Evolutionary conservation across 345 rosid species (phyloP).

Genomic region (Populus tremula): DNA sequence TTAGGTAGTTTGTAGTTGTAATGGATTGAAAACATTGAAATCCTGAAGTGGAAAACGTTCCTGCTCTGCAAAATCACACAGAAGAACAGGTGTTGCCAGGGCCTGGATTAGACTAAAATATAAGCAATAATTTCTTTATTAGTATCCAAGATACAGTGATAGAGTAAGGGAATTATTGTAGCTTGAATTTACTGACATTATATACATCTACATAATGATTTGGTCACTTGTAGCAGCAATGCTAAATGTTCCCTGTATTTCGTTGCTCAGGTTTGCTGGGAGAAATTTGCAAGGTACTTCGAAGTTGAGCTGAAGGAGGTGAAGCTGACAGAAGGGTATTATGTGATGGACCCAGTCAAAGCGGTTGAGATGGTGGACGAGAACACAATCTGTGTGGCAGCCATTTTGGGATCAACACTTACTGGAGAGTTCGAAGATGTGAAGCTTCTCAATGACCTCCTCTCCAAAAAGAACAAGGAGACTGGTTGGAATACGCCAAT

Average conservation of each 20-base stretch:
- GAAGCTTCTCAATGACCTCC: slow-evolving; percentile 16
- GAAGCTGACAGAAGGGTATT: slow-evolving; percentile 8
- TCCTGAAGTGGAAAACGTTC: neutral
- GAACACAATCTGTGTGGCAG: slow-evolving; percentile 15
- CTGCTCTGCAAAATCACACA: neutral
- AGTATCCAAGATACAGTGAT: too few relatives aligned
- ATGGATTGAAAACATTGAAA: neutral
- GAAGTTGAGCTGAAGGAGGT: slow-evolving; percentile 21
- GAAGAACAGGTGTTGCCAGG: neutral
- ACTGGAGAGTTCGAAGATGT: slow-evolving; percentile 17
- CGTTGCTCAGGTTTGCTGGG: slow-evolving; percentile 14
- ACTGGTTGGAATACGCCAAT: slow-evolving; percentile 16
- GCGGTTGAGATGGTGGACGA: slow-evolving; percentile 19
- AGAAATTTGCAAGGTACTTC: slow-evolving; percentile 21
- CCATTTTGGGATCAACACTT: slow-evolving; percentile 11
- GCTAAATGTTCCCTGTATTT: neutral
- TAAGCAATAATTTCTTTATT: too few relatives aligned
- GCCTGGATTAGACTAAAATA: too few relatives aligned
- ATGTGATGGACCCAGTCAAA: slow-evolving; percentile 13
- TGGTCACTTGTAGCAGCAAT: neutral
- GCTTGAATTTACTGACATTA: neutral
- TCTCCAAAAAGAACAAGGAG: slow-evolving; percentile 6
- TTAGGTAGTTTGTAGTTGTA: neutral
- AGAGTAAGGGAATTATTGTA: neutral
- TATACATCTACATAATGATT: too few relatives aligned